Evolutionary conservation across 2,329 filamentous ascomycete species (phyloP).

Genomic region (Colletotrichum truncatum): DNA sequence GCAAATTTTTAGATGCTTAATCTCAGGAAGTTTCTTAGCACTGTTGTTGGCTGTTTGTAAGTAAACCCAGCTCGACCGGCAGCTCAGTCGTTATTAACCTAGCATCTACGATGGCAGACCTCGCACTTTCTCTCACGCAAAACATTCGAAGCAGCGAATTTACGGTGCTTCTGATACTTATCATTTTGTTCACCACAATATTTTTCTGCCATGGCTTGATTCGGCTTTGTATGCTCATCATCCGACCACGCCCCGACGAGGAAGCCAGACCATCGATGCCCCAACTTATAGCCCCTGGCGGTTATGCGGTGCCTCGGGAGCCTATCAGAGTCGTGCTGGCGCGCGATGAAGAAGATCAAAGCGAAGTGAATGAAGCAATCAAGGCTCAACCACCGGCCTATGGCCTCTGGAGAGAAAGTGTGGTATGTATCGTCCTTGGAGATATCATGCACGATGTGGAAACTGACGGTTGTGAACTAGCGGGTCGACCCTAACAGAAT

Average conservation of each 20-base stretch:
- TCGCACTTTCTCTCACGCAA: constrained; percentile 75
- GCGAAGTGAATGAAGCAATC: constrained; percentile 54
- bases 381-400: constrained; percentile 82
- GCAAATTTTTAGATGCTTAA: constrained; percentile 68
- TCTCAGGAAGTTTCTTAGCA: constrained; percentile 71
- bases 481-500: constrained; percentile 83
- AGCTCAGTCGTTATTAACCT: background rate
- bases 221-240: constrained; percentile 73
- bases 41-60: constrained; percentile 72
- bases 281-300: constrained; percentile 63
- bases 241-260: constrained; percentile 51
- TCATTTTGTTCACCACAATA: constrained; percentile 77
- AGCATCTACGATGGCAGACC: constrained; percentile 67
- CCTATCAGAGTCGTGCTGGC: constrained; percentile 83
- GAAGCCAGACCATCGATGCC: constrained; percentile 35
- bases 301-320: constrained; percentile 74
- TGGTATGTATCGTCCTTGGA: constrained; percentile 61
- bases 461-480: constrained; percentile 44
- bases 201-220: constrained; percentile 85
- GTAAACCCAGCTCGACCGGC: constrained; percentile 40
- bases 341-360: constrained; percentile 75
- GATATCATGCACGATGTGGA: background rate
- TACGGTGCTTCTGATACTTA: constrained; percentile 81
- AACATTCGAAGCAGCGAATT: constrained; percentile 74
- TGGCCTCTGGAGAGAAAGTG: constrained; percentile 83